Evolutionary conservation across 148 eudicot species (phyloP), one percentile per base, ranked within the genome.

Genomic region (Cornus controversa): DNA sequence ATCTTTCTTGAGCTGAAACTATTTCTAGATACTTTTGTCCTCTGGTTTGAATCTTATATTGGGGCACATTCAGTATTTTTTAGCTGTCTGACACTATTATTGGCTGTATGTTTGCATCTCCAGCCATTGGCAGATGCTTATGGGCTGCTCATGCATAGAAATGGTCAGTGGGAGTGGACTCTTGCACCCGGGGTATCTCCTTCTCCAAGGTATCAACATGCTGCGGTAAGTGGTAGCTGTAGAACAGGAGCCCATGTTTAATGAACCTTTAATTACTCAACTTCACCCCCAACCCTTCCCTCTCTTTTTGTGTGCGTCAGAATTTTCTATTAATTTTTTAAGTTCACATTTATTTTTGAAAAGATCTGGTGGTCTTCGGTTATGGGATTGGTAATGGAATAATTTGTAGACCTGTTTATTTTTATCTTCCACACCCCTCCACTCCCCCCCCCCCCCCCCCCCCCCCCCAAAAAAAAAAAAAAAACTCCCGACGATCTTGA

Each of bases 131-230:
- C 92, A 23, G 99, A 96, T 91, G 99, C 99, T 70, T 96, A 93
- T 78, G 99, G 99, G 67, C 85, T 96, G 78, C 94, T 96, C 72
- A 93, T 96, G 99, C 99, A 96, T 86, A 87, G 91, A 76, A 96
- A 88, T 80, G 98, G 98, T 75, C 98, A 89, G 82, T 96, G 99
- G 99, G 99, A 96, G 84, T 96, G 99, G 99, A 96, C 99, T 80
- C 98, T 91, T 82, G 99, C 99, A 70, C 99, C 99, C 25, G 99
- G 99, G 36, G 97, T 90, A 65, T 90, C 94, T 77, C 99, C 99
- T 81, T 96, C 99, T 36, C 89, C 94, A 73, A 89, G 99, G 82
- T 96, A 96, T 79, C 90, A 96, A 80, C 99, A 96, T 84, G 99
- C 99, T 75, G 92, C 97, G 74, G 99, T 96, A 85, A 93, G 98